A percentile compares a stretch with the other conserved stretches of the same genome.
phyloP scores from a whole-genome alignment of 768 basidiomycete species.

The Lactarius hengduanensis region DNA sequence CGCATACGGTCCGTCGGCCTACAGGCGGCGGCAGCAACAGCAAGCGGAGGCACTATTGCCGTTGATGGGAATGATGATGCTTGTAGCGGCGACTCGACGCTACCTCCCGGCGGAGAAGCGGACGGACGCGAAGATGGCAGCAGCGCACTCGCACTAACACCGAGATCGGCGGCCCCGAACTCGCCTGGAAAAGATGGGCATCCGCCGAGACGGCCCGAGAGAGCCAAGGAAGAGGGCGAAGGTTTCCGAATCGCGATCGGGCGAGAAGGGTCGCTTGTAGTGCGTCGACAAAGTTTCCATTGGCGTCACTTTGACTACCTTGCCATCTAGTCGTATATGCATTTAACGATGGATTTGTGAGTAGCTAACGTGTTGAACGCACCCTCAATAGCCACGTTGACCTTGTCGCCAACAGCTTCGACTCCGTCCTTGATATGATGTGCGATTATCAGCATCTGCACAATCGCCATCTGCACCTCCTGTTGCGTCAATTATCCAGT shows the following conservation, averaged over 20 bases:
- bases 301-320: not conserved
- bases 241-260: slow-evolving; percentile 21
- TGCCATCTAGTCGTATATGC: not conserved
- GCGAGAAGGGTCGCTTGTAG: slow-evolving; percentile 41
- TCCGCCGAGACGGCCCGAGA: no score
- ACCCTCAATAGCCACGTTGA: not conserved
- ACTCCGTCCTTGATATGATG: not conserved
- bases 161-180: slow-evolving; percentile 1
- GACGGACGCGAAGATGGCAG: not conserved
- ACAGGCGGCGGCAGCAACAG: slow-evolving; percentile 36
- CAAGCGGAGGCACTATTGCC: not conserved
- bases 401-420: not conserved
- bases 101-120: slow-evolving; percentile 15
- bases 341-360: not conserved
- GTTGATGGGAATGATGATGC: slow-evolving; percentile 11
- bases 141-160: not conserved
- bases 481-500: not conserved
- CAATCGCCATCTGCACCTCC: not conserved
- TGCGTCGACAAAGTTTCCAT: slow-evolving; percentile 50
- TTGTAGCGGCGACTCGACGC: slow-evolving; percentile 46
- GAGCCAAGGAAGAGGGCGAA: slow-evolving; percentile 4
- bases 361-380: not conserved
- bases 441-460: not conserved
- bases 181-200: slow-evolving; percentile 1
- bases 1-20: slow-evolving; percentile 63